A percentile compares a stretch with the other conserved stretches of the same genome.
Evolutionary conservation across 2,329 filamentous ascomycete genomes (phyloP).

Genomic region (Aschersonia sp.): DNA sequence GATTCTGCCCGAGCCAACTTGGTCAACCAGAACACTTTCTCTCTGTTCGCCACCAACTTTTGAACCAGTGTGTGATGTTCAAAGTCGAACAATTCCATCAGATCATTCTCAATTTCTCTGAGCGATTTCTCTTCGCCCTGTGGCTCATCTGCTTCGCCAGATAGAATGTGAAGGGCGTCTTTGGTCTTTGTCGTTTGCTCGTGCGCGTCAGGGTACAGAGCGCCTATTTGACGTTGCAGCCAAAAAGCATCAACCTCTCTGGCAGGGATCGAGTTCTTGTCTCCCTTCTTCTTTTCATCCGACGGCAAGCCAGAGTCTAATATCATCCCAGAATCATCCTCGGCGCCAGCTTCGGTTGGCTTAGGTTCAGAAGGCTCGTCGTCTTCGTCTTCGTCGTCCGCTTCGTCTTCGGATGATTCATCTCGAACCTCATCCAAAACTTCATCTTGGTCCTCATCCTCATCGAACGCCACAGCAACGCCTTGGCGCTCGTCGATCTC

Average conservation of each 20-base stretch:
- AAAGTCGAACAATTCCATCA: slow-evolving; percentile 97
- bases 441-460: slow-evolving; percentile 69
- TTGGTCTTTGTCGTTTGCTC: slow-evolving; percentile 86
- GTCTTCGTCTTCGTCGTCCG: slow-evolving; percentile 37
- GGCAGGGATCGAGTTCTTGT: slow-evolving; percentile 54
- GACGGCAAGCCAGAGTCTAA: slow-evolving; percentile 51
- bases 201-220: slow-evolving; percentile 80
- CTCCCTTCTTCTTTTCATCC: slow-evolving; percentile 30
- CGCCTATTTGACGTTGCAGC: slow-evolving; percentile 84
- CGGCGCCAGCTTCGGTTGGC: slow-evolving; percentile 29
- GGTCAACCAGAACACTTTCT: slow-evolving; percentile 93
- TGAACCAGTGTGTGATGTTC: slow-evolving; percentile 88
- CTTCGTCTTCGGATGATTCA: slow-evolving; percentile 70
- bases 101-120: slow-evolving; percentile 90
- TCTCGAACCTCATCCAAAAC: slow-evolving; percentile 80
- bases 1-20: slow-evolving; percentile 71
- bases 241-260: slow-evolving; percentile 95
- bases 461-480: slow-evolving; percentile 94
- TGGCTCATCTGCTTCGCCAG: slow-evolving; percentile 52
- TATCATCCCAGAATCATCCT: slow-evolving; percentile 64
- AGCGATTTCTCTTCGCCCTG: slow-evolving; percentile 73
- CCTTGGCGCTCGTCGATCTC: slow-evolving; percentile 91
- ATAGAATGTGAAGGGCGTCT: slow-evolving; percentile 68
- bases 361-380: slow-evolving; percentile 16
- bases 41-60: slow-evolving; percentile 78